phyloP scores from a whole-genome alignment of 2,329 filamentous ascomycete genomes.

The Clonostachys chloroleuca region DNA sequence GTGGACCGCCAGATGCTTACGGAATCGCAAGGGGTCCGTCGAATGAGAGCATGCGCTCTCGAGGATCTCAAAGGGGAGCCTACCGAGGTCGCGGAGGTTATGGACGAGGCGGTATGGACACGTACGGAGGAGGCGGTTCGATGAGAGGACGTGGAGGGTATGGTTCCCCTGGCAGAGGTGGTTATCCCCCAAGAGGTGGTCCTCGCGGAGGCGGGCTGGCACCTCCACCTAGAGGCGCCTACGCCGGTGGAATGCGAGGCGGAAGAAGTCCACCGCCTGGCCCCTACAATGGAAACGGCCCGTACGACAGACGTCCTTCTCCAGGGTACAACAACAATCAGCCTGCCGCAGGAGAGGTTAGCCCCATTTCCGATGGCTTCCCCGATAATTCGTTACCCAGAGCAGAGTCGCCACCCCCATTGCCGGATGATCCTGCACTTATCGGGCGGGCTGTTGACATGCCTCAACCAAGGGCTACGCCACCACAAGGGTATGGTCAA shows the following conservation, averaged over 20 bases:
- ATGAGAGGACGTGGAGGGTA: constrained; percentile 36
- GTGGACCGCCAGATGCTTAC: constrained; percentile 36
- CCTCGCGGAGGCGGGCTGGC: constrained; percentile 19
- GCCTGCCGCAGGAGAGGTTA: constrained; percentile 12
- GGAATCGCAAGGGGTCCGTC: constrained; percentile 41
- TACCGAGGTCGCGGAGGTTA: constrained; percentile 39
- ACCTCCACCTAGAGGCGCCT: constrained; percentile 20
- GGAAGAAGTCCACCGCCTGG: constrained; percentile 28
- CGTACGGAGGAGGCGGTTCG: constrained; percentile 29
- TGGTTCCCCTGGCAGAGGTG: constrained; percentile 32
- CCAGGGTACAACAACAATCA: constrained; percentile 28
- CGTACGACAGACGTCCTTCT: constrained; percentile 30
- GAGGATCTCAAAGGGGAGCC: constrained; percentile 1
- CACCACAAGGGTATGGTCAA: constrained; percentile 29
- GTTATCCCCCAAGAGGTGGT: constrained; percentile 35
- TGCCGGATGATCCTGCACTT: constrained; percentile 36
- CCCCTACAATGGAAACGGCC: constrained; percentile 31
- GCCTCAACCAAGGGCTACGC: constrained; percentile 14
- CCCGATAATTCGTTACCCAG: constrained; percentile 40
- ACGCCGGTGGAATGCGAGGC: constrained; percentile 20
- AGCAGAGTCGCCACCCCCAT: constrained; percentile 61
- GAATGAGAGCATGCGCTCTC: constrained; percentile 4
- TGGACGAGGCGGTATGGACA: constrained; percentile 43
- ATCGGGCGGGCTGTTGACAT: constrained; percentile 23
- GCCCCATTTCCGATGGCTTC: constrained; percentile 25